A percentile compares a stretch with the other conserved stretches of the same genome.
Evolutionary conservation across 1,284 basidiomycete species (phyloP).

Genomic region (Austroboletus novae-zelandiae): DNA sequence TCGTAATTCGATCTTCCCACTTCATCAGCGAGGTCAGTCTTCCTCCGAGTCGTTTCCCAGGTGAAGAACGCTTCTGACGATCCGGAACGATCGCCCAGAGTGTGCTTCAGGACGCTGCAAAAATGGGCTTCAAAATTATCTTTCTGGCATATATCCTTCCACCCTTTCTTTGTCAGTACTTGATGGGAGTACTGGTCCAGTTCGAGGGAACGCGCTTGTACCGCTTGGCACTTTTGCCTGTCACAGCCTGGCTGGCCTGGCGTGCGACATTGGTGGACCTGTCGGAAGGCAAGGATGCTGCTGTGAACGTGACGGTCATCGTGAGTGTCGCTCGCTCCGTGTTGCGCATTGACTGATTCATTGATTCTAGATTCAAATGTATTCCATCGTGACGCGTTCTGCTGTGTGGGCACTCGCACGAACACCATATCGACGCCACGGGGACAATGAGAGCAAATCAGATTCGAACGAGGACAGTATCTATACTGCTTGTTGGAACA

Average conservation of each 20-base stretch:
- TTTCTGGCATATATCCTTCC: slow-evolving; percentile 22
- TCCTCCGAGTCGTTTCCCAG: background rate
- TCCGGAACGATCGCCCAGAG: background rate
- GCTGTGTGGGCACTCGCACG: slow-evolving; percentile 18
- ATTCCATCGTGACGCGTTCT: slow-evolving; percentile 14
- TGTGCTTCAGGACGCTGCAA: background rate
- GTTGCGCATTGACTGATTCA: background rate
- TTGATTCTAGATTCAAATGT: slow-evolving; percentile 17
- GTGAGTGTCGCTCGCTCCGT: slow-evolving; percentile 12
- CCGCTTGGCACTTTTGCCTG: slow-evolving; percentile 23
- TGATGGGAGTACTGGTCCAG: slow-evolving; percentile 29
- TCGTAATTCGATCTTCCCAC: background rate
- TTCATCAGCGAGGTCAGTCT: slow-evolving; percentile 12
- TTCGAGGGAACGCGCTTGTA: slow-evolving; percentile 17
- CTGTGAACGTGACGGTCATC: slow-evolving; percentile 14
- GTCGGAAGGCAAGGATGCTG: slow-evolving; percentile 15
- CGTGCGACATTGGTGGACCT: slow-evolving; percentile 21
- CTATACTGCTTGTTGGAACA: slow-evolving; percentile 21
- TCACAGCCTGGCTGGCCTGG: slow-evolving; percentile 18
- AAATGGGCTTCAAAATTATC: slow-evolving; percentile 3
- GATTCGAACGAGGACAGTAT: slow-evolving; percentile 1
- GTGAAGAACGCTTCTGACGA: background rate
- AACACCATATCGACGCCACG: slow-evolving; percentile 12
- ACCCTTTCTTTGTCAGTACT: slow-evolving; percentile 21
- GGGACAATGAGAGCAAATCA: background rate